Conservation (phyloP, 805 yeast species). For the Candida nanaspora region DNA sequence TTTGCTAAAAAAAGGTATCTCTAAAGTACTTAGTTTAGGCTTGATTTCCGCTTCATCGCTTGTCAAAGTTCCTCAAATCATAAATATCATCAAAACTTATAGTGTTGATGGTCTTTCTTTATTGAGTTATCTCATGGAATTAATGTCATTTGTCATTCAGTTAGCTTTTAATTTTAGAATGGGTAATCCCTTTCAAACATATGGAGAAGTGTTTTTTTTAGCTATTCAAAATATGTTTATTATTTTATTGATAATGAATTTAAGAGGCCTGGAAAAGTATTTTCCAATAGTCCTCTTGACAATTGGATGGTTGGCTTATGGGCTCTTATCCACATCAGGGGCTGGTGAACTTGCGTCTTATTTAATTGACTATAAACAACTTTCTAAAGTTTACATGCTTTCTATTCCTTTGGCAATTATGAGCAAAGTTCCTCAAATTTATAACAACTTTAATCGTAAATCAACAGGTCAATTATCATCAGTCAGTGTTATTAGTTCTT, state of each 20-base stretch:
- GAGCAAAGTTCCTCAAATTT: slow-evolving; percentile 35
- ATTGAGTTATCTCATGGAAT: slow-evolving; percentile 26
- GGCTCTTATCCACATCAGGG: slow-evolving; percentile 2
- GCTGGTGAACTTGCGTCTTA: slow-evolving; percentile 2
- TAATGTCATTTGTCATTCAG: slow-evolving; percentile 22
- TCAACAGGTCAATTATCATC: slow-evolving; percentile 37
- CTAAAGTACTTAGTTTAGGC: slow-evolving; percentile 28
- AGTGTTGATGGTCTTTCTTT: slow-evolving; percentile 31
- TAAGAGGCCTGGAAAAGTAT: slow-evolving; percentile 1
- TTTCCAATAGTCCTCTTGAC: slow-evolving; percentile 1
- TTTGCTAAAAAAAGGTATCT: slow-evolving; percentile 22
- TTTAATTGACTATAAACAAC: slow-evolving; percentile 14
- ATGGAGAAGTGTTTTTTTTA: slow-evolving; percentile 31
- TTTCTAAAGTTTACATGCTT: slow-evolving; percentile 21
- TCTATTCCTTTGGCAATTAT: slow-evolving; percentile 29
- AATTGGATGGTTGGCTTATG: slow-evolving; percentile 1
- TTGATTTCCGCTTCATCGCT: slow-evolving; percentile 29
- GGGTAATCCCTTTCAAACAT: slow-evolving; percentile 28
- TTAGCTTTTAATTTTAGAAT: slow-evolving; percentile 29
- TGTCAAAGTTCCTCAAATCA: slow-evolving; percentile 35
- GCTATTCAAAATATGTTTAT: slow-evolving; percentile 29
- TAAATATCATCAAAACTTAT: slow-evolving; percentile 21
- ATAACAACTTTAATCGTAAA: slow-evolving; percentile 25
- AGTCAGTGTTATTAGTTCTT: slow-evolving; percentile 28
- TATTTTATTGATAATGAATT: slow-evolving; percentile 20